A percentile compares a stretch with the other conserved stretches of the same genome.
These are phyloP conservation scores for Plasmodium vinckei DNA, from an alignment of 169 alveolate genomes.

Conservation along the genomic window DNA sequence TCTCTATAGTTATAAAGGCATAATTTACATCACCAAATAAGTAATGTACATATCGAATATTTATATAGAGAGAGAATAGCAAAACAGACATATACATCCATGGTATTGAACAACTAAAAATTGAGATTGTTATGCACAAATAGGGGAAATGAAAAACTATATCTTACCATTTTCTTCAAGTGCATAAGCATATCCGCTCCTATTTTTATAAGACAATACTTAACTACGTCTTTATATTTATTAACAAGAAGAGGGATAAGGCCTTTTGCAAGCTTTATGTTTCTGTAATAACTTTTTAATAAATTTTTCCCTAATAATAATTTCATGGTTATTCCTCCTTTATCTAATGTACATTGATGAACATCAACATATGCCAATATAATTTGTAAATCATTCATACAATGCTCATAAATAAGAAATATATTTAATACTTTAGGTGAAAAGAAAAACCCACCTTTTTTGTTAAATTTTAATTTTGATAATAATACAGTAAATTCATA, in stretches of 20 bases:
- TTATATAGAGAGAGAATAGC: too few relatives aligned
- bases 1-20: too few relatives aligned
- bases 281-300: conserved; percentile 64
- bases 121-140: neutral
- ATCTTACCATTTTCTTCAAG: conserved; percentile 66
- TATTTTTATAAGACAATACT: conserved; percentile 73
- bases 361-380: conserved; percentile 88
- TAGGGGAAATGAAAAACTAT: neutral
- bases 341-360: conserved; percentile 86
- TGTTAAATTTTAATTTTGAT: conserved; percentile 61
- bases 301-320: conserved; percentile 82
- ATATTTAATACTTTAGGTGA: conserved; percentile 66
- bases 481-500: conserved; percentile 51
- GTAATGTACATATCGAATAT: neutral
- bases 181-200: conserved; percentile 76
- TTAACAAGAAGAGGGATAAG: conserved; percentile 66
- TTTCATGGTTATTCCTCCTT: conserved; percentile 85
- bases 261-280: conserved; percentile 67
- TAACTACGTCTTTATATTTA: conserved; percentile 73
- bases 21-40: too few relatives aligned
- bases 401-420: conserved; percentile 73
- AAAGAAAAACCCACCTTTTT: conserved; percentile 18
- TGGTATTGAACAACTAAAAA: neutral
- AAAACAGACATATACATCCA: too few relatives aligned
- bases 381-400: conserved; percentile 83